Evolutionary conservation across 257 asterid species (phyloP).

Genomic region (Solanum bulbocastanum): DNA sequence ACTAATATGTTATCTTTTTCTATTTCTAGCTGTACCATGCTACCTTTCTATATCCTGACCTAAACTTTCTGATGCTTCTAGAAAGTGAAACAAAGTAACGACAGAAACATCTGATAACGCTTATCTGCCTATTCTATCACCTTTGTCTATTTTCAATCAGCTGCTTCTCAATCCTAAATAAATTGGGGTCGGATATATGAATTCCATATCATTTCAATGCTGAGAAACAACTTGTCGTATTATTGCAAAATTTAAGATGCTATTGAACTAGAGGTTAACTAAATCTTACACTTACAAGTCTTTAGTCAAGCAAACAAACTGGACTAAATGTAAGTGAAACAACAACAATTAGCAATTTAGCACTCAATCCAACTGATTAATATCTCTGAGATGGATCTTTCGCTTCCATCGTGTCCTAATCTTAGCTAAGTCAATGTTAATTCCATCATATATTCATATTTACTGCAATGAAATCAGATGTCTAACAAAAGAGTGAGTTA

Average conservation of each 20-base stretch:
- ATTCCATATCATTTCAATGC: neutral
- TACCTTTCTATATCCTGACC: neutral
- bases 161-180: neutral
- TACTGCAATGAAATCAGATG: neutral
- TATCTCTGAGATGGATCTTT: neutral
- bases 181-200: neutral
- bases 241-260: neutral
- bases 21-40: neutral
- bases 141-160: neutral
- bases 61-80: neutral
- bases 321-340: neutral
- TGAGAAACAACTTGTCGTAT: neutral
- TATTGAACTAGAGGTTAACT: neutral
- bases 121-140: neutral
- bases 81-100: neutral
- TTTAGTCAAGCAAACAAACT: neutral
- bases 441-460: neutral
- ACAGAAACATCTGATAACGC: neutral
- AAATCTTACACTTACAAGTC: neutral
- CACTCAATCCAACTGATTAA: neutral
- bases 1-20: neutral
- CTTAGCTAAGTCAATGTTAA: neutral
- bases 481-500: neutral
- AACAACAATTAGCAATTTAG: neutral
- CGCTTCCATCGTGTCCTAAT: neutral